phyloP scores from a whole-genome alignment of 1,284 basidiomycete species.

The Flammula alnicola region DNA sequence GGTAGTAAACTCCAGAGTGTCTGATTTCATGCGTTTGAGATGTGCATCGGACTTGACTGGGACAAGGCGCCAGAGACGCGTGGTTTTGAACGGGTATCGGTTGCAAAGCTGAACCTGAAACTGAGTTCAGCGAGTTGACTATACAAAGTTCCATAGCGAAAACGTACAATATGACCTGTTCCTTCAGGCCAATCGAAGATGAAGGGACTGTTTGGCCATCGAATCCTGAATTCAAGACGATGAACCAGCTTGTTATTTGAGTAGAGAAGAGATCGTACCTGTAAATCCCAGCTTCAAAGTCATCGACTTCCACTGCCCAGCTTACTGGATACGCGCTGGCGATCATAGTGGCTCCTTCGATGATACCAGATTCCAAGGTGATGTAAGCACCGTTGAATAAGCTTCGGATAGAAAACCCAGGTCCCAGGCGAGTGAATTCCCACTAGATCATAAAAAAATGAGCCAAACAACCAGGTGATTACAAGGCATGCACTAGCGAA shows the following conservation, averaged over 20 bases:
- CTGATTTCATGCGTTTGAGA: too few relatives aligned
- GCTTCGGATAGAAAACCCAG: slow-evolving; percentile 37
- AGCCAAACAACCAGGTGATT: background rate
- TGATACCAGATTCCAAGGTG: slow-evolving; percentile 29
- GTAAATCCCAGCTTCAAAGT: slow-evolving; percentile 22
- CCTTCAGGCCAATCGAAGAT: slow-evolving; percentile 22
- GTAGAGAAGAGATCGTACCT: slow-evolving; percentile 20
- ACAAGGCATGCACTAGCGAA: background rate
- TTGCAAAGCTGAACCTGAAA: slow-evolving; percentile 25
- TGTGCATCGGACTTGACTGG: background rate
- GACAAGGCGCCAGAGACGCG: slow-evolving; percentile 26
- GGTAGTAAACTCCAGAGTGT: too few relatives aligned
- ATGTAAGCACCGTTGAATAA: slow-evolving; percentile 32
- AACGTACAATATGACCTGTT: slow-evolving; percentile 10
- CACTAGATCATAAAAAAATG: slow-evolving; percentile 27
- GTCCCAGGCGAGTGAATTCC: slow-evolving; percentile 33
- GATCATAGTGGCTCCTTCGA: slow-evolving; percentile 26
- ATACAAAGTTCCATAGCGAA: background rate
- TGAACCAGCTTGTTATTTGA: too few relatives aligned
- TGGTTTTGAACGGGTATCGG: slow-evolving; percentile 19
- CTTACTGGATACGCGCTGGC: slow-evolving; percentile 34
- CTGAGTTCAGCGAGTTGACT: background rate
- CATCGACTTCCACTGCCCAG: slow-evolving; percentile 29
- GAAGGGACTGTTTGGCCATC: slow-evolving; percentile 28
- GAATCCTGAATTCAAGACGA: slow-evolving; percentile 23